Evolutionary conservation across 2,329 filamentous ascomycete species (phyloP).

Genomic region (Neonectria hederae): DNA sequence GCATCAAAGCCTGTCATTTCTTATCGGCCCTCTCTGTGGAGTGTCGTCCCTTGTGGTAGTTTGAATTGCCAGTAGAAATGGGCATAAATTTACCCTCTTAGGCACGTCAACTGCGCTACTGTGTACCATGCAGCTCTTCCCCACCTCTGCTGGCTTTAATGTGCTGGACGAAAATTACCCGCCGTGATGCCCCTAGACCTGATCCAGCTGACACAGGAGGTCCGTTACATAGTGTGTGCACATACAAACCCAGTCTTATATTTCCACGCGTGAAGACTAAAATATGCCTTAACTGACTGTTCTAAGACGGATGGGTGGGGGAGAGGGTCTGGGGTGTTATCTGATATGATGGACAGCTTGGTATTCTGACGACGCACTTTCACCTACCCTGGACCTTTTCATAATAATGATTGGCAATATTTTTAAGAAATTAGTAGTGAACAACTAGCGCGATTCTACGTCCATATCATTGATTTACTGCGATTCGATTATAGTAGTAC

Average conservation of each 20-base stretch:
- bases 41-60: background rate
- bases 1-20: constrained; percentile 7
- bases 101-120: constrained; percentile 30
- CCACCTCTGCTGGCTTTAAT: constrained; percentile 21
- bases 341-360: background rate
- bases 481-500: no score
- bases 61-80: constrained; percentile 3
- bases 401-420: no score
- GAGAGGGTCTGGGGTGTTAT: background rate
- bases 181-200: constrained; percentile 10
- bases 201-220: background rate
- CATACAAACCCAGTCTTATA: background rate
- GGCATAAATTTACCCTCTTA: constrained; percentile 1
- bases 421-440: no score
- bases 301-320: background rate
- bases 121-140: constrained; percentile 16
- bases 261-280: background rate
- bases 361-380: no score
- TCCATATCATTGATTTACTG: no score
- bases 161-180: constrained; percentile 20
- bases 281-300: background rate
- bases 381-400: background rate
- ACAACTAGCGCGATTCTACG: no score
- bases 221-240: background rate
- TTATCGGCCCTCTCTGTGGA: constrained; percentile 16